Conservation (phyloP, 176 grass and related monocot species). For the Hyparrhenia diplandra region DNA sequence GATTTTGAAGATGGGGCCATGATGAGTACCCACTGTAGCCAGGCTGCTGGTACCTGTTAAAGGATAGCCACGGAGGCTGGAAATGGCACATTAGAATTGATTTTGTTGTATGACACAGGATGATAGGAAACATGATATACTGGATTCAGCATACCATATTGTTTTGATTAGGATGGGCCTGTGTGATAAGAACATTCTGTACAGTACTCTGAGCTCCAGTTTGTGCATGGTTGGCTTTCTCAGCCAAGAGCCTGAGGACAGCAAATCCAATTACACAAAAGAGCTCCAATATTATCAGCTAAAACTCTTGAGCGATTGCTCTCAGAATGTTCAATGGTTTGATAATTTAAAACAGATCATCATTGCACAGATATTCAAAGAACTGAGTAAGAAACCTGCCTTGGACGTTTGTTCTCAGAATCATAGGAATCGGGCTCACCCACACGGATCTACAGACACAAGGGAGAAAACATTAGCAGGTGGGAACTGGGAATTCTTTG, state of each 20-base stretch:
- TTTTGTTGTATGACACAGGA: no score
- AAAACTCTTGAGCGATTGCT: background rate
- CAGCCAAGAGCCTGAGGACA: background rate
- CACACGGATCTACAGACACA: background rate
- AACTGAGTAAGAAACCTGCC: background rate
- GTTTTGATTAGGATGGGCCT: background rate
- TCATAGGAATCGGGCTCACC: background rate
- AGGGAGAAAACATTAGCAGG: background rate
- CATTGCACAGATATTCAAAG: background rate
- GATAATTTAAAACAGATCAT: background rate
- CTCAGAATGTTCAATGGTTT: background rate
- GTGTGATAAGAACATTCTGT: background rate
- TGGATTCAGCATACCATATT: background rate
- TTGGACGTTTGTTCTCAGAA: background rate
- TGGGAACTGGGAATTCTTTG: background rate
- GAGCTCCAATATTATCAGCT: background rate
- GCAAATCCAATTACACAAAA: background rate
- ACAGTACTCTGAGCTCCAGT: background rate
- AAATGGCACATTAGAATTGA: no score
- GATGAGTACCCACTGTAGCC: no score
- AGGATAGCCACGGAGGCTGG: no score
- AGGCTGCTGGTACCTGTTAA: no score
- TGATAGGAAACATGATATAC: background rate
- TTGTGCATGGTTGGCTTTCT: background rate
- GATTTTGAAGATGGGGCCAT: no score